These are phyloP conservation scores for Tuctoria greenei DNA, from an alignment of 176 grass and related monocot species.

Conservation along the genomic window DNA sequence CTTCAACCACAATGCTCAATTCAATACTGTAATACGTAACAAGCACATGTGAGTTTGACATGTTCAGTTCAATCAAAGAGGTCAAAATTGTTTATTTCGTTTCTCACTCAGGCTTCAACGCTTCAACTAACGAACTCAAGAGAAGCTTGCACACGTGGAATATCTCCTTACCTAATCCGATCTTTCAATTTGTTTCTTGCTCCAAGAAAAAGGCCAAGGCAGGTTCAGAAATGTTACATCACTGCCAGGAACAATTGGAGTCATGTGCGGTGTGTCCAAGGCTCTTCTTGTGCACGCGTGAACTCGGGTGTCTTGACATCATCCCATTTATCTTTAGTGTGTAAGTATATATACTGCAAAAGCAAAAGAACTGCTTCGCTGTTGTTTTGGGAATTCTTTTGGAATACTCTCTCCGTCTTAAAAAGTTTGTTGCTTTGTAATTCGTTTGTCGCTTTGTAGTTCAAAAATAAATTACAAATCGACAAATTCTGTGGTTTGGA, in stretches of 20 bases:
- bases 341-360: neutral
- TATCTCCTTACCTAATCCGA: slow-evolving; percentile 46
- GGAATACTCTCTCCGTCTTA: no score
- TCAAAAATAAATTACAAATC: no score
- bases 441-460: no score
- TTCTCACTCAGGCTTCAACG: neutral
- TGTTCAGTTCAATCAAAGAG: neutral
- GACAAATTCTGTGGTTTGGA: no score
- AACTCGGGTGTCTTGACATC: neutral
- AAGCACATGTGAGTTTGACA: neutral
- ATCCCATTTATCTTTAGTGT: slow-evolving; percentile 4
- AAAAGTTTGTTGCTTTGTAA: no score
- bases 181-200: slow-evolving; percentile 30
- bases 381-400: no score
- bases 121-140: slow-evolving; percentile 2
- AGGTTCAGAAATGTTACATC: slow-evolving; percentile 17
- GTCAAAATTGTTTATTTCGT: slow-evolving; percentile 13
- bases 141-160: slow-evolving; percentile 30
- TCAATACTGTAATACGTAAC: neutral
- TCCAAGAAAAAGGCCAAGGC: neutral
- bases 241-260: slow-evolving; percentile 19
- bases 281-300: slow-evolving; percentile 8
- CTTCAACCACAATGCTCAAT: slow-evolving; percentile 21
- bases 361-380: neutral
- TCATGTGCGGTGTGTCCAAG: neutral